phyloP scores from a whole-genome alignment of 495 filamentous ascomycete genomes.

The Filosporella fistucella region DNA sequence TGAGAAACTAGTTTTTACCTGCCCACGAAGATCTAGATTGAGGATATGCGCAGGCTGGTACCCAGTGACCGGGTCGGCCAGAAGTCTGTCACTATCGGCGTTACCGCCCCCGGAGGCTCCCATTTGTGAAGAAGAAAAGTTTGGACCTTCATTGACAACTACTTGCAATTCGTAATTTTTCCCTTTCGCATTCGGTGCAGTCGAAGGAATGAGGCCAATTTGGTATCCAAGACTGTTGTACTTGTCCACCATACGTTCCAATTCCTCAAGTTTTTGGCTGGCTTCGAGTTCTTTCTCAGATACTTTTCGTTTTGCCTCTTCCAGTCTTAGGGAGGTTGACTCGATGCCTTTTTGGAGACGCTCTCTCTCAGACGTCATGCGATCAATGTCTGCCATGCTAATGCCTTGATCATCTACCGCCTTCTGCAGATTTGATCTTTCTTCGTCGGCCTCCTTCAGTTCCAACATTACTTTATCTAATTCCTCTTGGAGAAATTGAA shows the following conservation, averaged over 20 bases:
- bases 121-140: constrained; percentile 72
- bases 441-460: constrained; percentile 72
- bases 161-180: constrained; percentile 77
- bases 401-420: constrained; percentile 89
- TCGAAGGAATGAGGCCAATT: constrained; percentile 79
- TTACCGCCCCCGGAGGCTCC: constrained; percentile 39
- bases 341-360: constrained; percentile 82
- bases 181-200: constrained; percentile 80
- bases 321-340: constrained; percentile 63
- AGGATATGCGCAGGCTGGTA: constrained; percentile 87
- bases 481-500: constrained; percentile 72
- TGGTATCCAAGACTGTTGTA: constrained; percentile 95
- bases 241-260: constrained; percentile 77
- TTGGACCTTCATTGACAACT: constrained; percentile 60
- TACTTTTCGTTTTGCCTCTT: constrained; percentile 76
- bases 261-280: constrained; percentile 75
- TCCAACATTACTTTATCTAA: constrained; percentile 73
- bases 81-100: constrained; percentile 55
- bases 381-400: constrained; percentile 95
- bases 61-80: constrained; percentile 75
- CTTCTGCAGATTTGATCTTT: constrained; percentile 72
- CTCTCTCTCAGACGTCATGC: constrained; percentile 93
- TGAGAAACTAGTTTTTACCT: constrained; percentile 73
- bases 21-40: constrained; percentile 77
- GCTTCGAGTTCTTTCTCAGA: constrained; percentile 82